Percentiles rank a stretch among this genome's conserved stretches.
These are phyloP conservation scores for Xenoacremonium recifei DNA, from an alignment of 2,329 filamentous ascomycete species.

Conservation along the genomic window DNA sequence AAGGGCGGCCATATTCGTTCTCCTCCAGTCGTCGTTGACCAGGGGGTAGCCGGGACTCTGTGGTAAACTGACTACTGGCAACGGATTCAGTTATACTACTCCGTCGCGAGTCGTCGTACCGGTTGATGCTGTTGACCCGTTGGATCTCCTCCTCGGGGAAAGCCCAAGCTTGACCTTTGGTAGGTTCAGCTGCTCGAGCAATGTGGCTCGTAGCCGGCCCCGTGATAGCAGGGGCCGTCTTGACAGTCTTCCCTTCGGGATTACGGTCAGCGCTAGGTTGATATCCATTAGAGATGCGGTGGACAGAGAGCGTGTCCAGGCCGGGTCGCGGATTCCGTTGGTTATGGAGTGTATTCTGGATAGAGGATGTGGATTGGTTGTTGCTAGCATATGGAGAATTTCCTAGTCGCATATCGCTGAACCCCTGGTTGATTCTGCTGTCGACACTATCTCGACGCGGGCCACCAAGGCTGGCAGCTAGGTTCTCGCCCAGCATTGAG, in stretches of 20 bases:
- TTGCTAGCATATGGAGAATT: conserved; percentile 70
- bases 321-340: conserved; percentile 59
- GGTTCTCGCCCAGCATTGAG: conserved; percentile 33
- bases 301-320: conserved; percentile 51
- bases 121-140: conserved; percentile 43
- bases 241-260: conserved; percentile 54
- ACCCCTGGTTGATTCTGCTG: conserved; percentile 71
- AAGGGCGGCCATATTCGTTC: conserved; percentile 48
- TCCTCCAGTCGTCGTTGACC: conserved; percentile 75
- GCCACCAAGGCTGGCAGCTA: conserved; percentile 37
- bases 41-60: conserved; percentile 67
- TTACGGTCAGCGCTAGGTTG: conserved; percentile 59
- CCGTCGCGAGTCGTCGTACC: conserved; percentile 64
- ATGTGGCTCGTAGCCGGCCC: conserved; percentile 64
- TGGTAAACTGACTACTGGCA: conserved; percentile 76
- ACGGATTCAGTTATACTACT: conserved; percentile 77
- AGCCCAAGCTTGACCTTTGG: conserved; percentile 81
- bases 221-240: conserved; percentile 74
- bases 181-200: conserved; percentile 72
- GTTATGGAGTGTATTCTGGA: conserved; percentile 68
- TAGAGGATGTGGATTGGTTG: conserved; percentile 73
- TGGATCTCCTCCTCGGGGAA: conserved; percentile 73
- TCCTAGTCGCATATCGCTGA: conserved; percentile 67
- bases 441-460: conserved; percentile 77
- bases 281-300: conserved; percentile 65